Conservation (phyloP, 2,329 filamentous ascomycete genomes). For the Cladosporium velox region DNA sequence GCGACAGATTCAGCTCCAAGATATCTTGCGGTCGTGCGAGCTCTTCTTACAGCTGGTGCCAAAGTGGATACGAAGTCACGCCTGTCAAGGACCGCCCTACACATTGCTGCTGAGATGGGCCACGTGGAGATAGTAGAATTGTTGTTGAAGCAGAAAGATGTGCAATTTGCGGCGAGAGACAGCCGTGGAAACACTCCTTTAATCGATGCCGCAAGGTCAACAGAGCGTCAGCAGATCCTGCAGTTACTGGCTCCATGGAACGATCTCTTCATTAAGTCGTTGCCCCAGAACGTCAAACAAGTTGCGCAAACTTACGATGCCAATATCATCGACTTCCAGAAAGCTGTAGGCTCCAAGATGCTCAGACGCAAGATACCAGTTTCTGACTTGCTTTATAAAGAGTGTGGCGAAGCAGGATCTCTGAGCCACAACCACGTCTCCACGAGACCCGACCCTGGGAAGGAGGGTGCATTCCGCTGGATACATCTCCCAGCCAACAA, state of each 20-base stretch:
- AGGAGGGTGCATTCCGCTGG: slow-evolving; percentile 42
- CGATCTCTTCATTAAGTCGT: neutral
- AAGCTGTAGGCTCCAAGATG: neutral
- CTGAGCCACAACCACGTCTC: slow-evolving; percentile 19
- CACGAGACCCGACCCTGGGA: slow-evolving; percentile 20
- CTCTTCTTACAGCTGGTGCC: neutral
- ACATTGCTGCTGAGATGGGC: slow-evolving; percentile 34
- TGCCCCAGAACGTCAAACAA: neutral
- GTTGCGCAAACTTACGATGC: neutral
- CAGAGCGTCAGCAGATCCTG: slow-evolving; percentile 34
- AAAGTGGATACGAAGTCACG: slow-evolving; percentile 34
- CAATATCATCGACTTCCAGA: neutral
- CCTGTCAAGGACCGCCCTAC: slow-evolving; percentile 22
- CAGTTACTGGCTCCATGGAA: slow-evolving; percentile 9
- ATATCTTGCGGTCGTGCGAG: neutral
- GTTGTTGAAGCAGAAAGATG: slow-evolving; percentile 30
- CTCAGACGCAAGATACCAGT: neutral
- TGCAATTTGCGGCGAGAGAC: slow-evolving; percentile 44
- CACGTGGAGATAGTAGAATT: slow-evolving; percentile 27
- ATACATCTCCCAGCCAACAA: slow-evolving; percentile 53
- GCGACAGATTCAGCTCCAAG: neutral
- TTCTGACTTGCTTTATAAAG: neutral
- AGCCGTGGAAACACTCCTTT: slow-evolving; percentile 48
- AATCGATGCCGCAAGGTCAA: slow-evolving; percentile 43
- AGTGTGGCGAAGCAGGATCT: slow-evolving; percentile 28